These are phyloP conservation scores for Oenanthe javanica DNA, from an alignment of 140 eudicot genomes.

Conservation along the genomic window DNA sequence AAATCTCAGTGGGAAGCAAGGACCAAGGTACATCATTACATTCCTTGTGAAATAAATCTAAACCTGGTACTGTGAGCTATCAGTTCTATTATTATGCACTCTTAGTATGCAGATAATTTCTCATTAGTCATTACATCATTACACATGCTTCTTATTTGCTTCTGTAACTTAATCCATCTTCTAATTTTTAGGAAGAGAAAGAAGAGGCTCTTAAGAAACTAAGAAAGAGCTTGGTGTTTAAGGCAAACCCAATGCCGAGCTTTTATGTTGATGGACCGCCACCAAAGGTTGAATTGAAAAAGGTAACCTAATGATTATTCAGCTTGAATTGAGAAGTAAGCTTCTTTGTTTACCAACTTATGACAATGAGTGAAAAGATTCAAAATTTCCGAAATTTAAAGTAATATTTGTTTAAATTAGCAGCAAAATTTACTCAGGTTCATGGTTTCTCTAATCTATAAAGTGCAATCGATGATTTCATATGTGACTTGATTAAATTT, in stretches of 20 bases:
- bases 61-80: not conserved
- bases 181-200: slow-evolving; percentile 53
- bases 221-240: slow-evolving; percentile 63
- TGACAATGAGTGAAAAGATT: not conserved
- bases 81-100: not conserved
- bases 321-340: not conserved
- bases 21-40: slow-evolving; percentile 53
- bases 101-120: not conserved
- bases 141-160: not conserved
- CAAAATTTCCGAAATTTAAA: slow-evolving; percentile 68
- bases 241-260: slow-evolving; percentile 96
- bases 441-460: not conserved
- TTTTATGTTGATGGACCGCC: slow-evolving; percentile 95
- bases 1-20: slow-evolving; percentile 65
- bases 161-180: not conserved
- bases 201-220: slow-evolving; percentile 81
- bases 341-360: not conserved
- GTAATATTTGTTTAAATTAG: not conserved
- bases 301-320: slow-evolving; percentile 34
- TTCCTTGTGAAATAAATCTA: not conserved
- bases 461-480: not conserved
- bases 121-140: not conserved
- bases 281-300: slow-evolving; percentile 78
- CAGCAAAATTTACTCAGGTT: not conserved
- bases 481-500: not conserved